Conservation (phyloP, 2,329 filamentous ascomycete species). For the Phoma sp. region DNA sequence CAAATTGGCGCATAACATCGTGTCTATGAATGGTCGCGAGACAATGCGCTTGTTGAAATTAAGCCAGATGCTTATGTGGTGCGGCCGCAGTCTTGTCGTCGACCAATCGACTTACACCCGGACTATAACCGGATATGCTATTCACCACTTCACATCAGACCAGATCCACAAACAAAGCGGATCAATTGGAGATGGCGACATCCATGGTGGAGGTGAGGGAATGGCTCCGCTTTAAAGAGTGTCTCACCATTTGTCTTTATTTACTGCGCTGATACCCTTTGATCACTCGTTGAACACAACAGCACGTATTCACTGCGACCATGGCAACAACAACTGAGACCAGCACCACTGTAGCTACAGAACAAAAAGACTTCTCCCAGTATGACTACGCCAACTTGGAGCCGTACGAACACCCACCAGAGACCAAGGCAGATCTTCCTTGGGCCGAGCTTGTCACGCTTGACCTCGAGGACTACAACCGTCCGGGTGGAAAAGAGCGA, state of each 20-base stretch:
- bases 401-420: slow-evolving; percentile 56
- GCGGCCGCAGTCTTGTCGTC: not conserved
- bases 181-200: slow-evolving; percentile 5
- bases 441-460: slow-evolving; percentile 67
- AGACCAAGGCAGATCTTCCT: slow-evolving; percentile 56
- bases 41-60: slow-evolving; percentile 3
- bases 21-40: not conserved
- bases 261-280: not conserved
- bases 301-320: not conserved
- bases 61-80: not conserved
- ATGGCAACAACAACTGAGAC: slow-evolving; percentile 32
- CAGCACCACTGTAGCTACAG: not conserved
- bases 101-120: not conserved
- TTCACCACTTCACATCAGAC: too few species aligned
- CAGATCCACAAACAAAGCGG: not conserved
- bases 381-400: slow-evolving; percentile 45
- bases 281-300: not conserved
- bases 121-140: too few species aligned
- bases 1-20: not conserved
- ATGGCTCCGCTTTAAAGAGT: not conserved
- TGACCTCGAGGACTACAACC: slow-evolving; percentile 62
- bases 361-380: slow-evolving; percentile 22
- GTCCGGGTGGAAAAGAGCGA: slow-evolving; percentile 62
- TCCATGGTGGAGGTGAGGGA: not conserved
- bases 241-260: not conserved